Conservation (phyloP, 1,284 basidiomycete genomes). For the Ustilago crameri region DNA sequence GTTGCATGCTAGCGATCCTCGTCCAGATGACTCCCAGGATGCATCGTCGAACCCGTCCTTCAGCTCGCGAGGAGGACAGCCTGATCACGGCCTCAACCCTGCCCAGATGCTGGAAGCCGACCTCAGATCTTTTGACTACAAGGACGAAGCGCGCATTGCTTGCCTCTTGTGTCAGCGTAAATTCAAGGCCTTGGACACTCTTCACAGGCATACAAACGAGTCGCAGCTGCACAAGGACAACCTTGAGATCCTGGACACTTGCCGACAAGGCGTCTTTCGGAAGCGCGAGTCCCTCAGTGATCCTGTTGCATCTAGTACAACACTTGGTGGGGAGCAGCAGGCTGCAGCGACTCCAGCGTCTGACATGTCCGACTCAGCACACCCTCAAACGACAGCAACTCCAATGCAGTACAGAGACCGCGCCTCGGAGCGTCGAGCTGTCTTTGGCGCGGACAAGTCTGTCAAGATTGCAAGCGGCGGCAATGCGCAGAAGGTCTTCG, state of each 20-base stretch:
- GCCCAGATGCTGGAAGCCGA: constrained; percentile 15
- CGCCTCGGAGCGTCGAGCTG: constrained; percentile 47
- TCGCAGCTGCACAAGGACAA: constrained; percentile 44
- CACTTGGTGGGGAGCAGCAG: neutral
- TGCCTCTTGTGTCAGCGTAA: constrained; percentile 53
- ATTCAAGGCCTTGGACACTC: constrained; percentile 42
- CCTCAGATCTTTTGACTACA: constrained; percentile 32
- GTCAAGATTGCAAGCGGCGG: neutral
- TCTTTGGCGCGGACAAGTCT: constrained; percentile 39
- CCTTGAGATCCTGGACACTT: constrained; percentile 20
- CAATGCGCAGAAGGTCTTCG: constrained; percentile 13
- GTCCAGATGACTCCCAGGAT: neutral
- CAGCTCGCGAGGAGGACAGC: neutral
- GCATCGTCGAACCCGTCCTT: neutral
- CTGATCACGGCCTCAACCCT: neutral
- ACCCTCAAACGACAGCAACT: neutral
- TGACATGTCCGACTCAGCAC: neutral
- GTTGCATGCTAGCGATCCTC: constrained; percentile 14
- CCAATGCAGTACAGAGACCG: constrained; percentile 33
- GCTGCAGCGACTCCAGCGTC: neutral
- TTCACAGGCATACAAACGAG: constrained; percentile 31
- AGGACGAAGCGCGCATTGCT: constrained; percentile 30
- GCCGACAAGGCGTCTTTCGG: constrained; percentile 27
- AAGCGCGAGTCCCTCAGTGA: constrained; percentile 15
- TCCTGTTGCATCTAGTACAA: neutral